Evolutionary conservation across 306 rosid species (phyloP).

Genomic region (Trichosanthes cucumerina): DNA sequence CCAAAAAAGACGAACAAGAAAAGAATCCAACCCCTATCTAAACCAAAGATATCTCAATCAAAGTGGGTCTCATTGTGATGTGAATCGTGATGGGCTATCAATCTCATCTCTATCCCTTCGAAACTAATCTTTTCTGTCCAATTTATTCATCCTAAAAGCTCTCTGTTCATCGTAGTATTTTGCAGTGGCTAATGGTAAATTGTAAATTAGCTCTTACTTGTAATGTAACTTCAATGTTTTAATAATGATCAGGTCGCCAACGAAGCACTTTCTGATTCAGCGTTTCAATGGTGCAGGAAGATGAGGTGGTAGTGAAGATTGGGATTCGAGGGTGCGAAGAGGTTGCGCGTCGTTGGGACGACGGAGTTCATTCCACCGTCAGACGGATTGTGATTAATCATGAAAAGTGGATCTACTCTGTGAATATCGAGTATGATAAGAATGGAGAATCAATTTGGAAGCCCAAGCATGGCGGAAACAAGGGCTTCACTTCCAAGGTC

Average conservation of each 20-base stretch:
- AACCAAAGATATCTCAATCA: no score
- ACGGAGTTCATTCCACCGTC: not conserved
- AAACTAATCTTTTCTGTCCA: not conserved
- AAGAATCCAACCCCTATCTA: not conserved
- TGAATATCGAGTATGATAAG: not conserved
- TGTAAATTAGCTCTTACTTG: not conserved
- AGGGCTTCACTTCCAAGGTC: not conserved
- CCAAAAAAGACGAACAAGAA: no score
- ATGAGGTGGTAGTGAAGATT: not conserved
- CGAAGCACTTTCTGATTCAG: not conserved
- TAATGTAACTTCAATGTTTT: not conserved
- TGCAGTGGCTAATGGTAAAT: not conserved
- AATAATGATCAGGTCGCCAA: no score
- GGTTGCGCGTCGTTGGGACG: not conserved
- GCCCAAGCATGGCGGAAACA: not conserved
- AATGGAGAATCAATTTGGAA: not conserved
- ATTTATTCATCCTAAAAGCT: not conserved
- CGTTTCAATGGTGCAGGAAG: not conserved
- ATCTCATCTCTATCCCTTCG: no score
- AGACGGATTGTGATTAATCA: not conserved
- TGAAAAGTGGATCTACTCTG: not conserved
- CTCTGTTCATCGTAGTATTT: not conserved
- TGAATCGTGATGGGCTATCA: no score
- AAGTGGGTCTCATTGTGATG: no score
- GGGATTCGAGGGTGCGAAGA: not conserved